These are phyloP conservation scores for Talaromyces sp. DNA, from an alignment of 2,329 filamentous ascomycete species.

Conservation along the genomic window DNA sequence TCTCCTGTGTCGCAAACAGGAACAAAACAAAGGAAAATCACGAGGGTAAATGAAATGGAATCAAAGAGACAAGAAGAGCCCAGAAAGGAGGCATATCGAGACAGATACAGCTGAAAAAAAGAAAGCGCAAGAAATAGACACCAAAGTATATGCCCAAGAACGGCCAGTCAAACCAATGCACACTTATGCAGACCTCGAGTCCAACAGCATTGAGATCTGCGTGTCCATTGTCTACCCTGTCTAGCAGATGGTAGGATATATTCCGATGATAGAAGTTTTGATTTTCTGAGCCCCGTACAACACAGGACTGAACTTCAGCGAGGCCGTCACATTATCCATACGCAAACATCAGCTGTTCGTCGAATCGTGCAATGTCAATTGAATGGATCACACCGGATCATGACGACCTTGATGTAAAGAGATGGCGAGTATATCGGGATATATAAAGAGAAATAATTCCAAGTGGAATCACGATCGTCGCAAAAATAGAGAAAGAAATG, in stretches of 20 bases:
- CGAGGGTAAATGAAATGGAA: background rate
- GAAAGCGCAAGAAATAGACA: background rate
- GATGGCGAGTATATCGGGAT: slow-evolving; percentile 4
- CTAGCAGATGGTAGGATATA: background rate
- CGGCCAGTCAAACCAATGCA: slow-evolving; percentile 5
- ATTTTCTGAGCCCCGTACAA: background rate
- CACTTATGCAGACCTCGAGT: background rate
- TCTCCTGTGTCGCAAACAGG: background rate
- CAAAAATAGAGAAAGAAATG: background rate
- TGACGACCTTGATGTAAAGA: background rate
- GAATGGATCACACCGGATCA: slow-evolving; percentile 6
- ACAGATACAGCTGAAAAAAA: background rate
- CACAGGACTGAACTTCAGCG: background rate
- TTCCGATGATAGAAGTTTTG: background rate
- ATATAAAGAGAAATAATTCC: slow-evolving; percentile 1
- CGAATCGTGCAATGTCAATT: slow-evolving; percentile 8
- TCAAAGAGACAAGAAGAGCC: background rate
- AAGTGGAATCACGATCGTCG: slow-evolving; percentile 4
- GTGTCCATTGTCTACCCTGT: background rate
- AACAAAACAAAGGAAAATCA: slow-evolving; percentile 1
- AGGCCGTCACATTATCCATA: background rate
- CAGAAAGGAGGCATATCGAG: background rate
- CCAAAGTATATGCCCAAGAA: slow-evolving; percentile 4
- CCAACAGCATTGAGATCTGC: background rate
- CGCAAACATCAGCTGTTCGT: background rate